Conservation (phyloP, 192 early-diverging fungal genomes). For the Coemansia sp. region DNA sequence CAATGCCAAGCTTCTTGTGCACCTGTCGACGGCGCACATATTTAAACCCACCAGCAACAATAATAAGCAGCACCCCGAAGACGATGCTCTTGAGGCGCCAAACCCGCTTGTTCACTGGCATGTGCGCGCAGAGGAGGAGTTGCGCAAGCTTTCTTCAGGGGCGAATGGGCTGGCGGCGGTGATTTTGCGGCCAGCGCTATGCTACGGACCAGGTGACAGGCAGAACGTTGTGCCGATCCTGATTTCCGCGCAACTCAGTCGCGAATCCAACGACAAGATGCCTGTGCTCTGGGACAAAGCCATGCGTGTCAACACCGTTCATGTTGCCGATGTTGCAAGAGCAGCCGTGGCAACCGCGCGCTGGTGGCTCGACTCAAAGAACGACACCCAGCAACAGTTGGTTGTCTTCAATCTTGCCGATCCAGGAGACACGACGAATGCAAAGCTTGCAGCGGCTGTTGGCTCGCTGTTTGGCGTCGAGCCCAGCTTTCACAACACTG, state of each 20-base stretch:
- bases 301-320: conserved; percentile 91
- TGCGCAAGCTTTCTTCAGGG: conserved; percentile 9
- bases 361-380: conserved; percentile 44
- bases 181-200: conserved; percentile 82
- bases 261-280: conserved; percentile 82
- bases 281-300: conserved; percentile 92
- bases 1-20: conserved; percentile 73
- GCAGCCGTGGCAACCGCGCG: conserved; percentile 62
- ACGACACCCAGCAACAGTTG: neutral
- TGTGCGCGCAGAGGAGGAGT: conserved; percentile 27
- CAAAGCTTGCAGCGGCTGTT: conserved; percentile 27
- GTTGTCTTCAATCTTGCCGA: conserved; percentile 84
- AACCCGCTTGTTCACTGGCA: conserved; percentile 26
- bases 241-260: conserved; percentile 89
- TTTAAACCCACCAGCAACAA: conserved; percentile 40
- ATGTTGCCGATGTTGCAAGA: conserved; percentile 78
- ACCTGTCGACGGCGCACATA: conserved; percentile 89
- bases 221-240: conserved; percentile 77
- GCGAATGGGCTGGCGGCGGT: conserved; percentile 66
- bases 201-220: conserved; percentile 82
- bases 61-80: conserved; percentile 14
- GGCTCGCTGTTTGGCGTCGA: conserved; percentile 27
- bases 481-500: conserved; percentile 36
- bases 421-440: conserved; percentile 79
- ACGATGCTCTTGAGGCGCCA: conserved; percentile 19